Percentiles rank a stretch among this genome's conserved stretches.
Evolutionary conservation across 805 yeast species (phyloP).

Genomic region (Kodamaea jinghongensis): DNA sequence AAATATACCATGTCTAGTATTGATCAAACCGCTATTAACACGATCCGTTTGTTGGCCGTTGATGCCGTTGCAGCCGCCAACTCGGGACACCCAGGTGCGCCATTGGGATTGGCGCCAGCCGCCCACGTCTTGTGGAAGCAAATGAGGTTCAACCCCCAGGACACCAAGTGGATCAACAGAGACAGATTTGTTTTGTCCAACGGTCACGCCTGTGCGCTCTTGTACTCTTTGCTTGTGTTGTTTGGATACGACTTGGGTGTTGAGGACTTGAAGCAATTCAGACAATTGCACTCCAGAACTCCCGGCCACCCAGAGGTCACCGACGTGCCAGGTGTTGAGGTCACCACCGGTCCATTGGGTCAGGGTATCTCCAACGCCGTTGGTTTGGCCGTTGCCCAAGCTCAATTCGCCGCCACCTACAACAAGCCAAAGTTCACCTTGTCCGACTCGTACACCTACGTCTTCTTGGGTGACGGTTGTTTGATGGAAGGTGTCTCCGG

Average conservation of each 20-base stretch:
- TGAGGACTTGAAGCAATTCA: conserved; percentile 86
- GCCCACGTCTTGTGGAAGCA: conserved; percentile 84
- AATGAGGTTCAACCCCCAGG: conserved; percentile 84
- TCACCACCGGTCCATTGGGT: conserved; percentile 98
- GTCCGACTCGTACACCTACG: conserved; percentile 73
- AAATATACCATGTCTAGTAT: conserved; percentile 32
- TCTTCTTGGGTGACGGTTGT: conserved; percentile 95
- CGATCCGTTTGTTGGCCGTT: conserved; percentile 85
- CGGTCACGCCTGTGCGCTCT: conserved; percentile 93
- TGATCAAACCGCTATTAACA: conserved; percentile 74
- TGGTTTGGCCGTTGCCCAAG: conserved; percentile 94
- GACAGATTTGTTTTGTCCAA: conserved; percentile 93
- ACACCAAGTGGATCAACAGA: conserved; percentile 91
- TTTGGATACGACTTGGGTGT: conserved; percentile 77
- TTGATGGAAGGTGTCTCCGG: conserved; percentile 96
- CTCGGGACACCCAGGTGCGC: conserved; percentile 99
- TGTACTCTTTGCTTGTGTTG: conserved; percentile 81
- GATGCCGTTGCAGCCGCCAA: conserved; percentile 87
- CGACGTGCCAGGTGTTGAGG: conserved; percentile 90
- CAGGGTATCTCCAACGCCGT: conserved; percentile 97
- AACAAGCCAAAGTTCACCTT: conserved; percentile 80
- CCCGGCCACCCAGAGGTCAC: conserved; percentile 95
- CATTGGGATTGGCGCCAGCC: conserved; percentile 95
- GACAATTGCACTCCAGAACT: conserved; percentile 85
- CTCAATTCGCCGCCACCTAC: conserved; percentile 86